Evolutionary conservation across 2,329 filamentous ascomycete genomes (phyloP), one percentile per base, ranked within the genome.

Genomic region (Penicillium sp.): DNA sequence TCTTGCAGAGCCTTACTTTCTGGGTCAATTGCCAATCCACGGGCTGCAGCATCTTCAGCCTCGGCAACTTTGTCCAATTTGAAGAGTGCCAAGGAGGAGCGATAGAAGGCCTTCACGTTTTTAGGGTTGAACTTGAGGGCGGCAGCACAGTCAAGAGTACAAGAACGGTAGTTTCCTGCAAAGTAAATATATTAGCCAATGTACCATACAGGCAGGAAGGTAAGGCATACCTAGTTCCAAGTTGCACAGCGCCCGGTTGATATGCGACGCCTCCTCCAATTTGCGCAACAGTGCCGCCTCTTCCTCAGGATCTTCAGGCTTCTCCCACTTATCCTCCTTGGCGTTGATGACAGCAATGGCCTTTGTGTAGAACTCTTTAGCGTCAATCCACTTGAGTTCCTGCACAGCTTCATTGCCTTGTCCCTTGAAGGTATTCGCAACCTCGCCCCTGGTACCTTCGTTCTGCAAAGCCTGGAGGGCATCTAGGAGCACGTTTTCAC

Each of bases 41-140:
- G 83, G 5, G 83, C 78, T 69, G 89, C 93, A 5, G 91, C 87
- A 73, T 96, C 91, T 64, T 88, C 83, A 2, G 94, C 93, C 77
- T 97, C 92, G 23, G 78, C 75, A 56, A 95, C 80, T 69, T 91
- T 91, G 72, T 90, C 88, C 17, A 97, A 84, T 1, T 88, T 86
- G 27, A 96, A 80, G 56, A 96, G 84, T 4, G 94, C 93, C 59
- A 83, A 82, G 2, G 89, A 85, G 55, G 89, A 92, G 62, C 94
- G 89, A 77, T 95, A 99, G 77, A 88, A 91, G 1, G 94, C 93
- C 78, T 99, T 99, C 69, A 95, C 75, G 73, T 96, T 97, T 50
- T 73, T 75, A 3, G 87, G 83, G 75, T 97, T 95, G 58, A 97
- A 80, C 40, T 86, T 85, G 59, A 99, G 82, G 1, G 90, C 89